Evolutionary conservation across 2,329 filamentous ascomycete species (phyloP).

Genomic region (Tolypocladium guangdongense): DNA sequence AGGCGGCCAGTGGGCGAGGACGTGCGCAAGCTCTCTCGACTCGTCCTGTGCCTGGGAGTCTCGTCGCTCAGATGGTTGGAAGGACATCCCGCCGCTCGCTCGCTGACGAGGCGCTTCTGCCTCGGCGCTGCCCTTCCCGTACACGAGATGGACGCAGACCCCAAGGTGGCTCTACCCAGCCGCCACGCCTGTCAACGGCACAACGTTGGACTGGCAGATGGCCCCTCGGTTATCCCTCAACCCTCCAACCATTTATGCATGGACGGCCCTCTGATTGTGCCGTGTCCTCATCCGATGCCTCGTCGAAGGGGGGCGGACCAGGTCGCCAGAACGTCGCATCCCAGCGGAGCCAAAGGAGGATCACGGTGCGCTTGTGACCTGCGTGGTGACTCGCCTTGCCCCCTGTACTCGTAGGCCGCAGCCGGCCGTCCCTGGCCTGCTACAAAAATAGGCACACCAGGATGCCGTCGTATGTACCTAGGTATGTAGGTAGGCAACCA

Average conservation of each 20-base stretch:
- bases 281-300: background rate
- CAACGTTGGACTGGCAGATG: background rate
- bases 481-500: background rate
- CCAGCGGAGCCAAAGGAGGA: background rate
- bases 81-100: background rate
- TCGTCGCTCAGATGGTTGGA: background rate
- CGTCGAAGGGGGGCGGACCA: background rate
- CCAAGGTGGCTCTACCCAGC: background rate
- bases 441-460: background rate
- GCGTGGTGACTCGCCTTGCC: background rate
- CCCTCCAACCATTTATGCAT: background rate
- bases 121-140: too few species aligned
- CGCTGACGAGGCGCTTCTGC: background rate
- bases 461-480: background rate
- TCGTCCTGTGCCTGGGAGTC: background rate
- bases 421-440: background rate
- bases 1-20: conserved; percentile 10
- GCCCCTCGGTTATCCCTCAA: background rate
- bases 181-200: background rate
- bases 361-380: background rate
- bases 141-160: background rate
- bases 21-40: background rate
- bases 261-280: background rate
- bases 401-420: background rate
- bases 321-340: background rate